Percentiles rank a stretch among this genome's conserved stretches.
These are phyloP conservation scores for Eucalyptus erythrocorys DNA, from an alignment of 345 rosid genomes.

Conservation along the genomic window DNA sequence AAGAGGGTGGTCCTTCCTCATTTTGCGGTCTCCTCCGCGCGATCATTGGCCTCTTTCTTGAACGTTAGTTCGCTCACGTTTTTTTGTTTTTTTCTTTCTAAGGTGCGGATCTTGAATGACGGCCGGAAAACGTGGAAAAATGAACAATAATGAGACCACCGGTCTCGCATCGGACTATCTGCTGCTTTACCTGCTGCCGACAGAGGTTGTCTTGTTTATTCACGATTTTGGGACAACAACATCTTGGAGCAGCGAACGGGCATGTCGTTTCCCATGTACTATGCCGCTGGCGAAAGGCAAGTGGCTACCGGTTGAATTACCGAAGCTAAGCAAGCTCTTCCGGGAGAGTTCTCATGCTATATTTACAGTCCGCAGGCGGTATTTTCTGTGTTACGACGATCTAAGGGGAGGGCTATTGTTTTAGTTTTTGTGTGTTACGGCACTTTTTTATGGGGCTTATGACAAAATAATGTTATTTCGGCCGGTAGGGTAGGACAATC, in stretches of 20 bases:
- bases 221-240: neutral
- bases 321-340: neutral
- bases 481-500: neutral
- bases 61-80: neutral
- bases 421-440: neutral
- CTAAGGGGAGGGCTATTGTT: neutral
- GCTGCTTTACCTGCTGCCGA: neutral
- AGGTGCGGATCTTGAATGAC: neutral
- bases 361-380: neutral
- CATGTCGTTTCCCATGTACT: neutral
- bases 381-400: neutral
- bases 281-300: neutral
- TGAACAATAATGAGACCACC: neutral
- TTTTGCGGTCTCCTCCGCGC: neutral
- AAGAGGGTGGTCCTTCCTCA: neutral
- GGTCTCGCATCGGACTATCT: neutral
- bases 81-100: too few relatives aligned
- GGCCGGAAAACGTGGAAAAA: neutral
- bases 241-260: neutral
- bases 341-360: neutral
- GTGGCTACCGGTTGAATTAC: neutral
- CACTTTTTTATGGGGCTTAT: neutral
- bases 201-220: neutral
- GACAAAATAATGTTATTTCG: neutral
- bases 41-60: neutral